These are phyloP conservation scores for Sinapis alba DNA, from an alignment of 441 rosid species.

Conservation along the genomic window DNA sequence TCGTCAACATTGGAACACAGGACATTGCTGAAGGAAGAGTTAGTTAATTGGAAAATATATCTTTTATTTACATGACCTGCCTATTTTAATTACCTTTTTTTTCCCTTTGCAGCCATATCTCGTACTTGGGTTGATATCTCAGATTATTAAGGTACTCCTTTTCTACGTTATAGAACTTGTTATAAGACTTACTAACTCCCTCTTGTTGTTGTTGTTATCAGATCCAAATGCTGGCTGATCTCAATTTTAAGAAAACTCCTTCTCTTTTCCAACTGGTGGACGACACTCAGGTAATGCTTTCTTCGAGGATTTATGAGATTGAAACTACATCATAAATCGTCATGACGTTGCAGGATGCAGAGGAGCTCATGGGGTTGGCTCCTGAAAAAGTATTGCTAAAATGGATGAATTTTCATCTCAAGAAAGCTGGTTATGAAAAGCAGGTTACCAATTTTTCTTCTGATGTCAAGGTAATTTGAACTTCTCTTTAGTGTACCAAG, in stretches of 20 bases:
- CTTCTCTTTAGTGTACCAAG: conserved; percentile 2
- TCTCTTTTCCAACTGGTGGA: conserved; percentile 88
- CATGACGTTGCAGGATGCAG: conserved; percentile 73
- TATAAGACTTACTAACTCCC: conserved; percentile 23
- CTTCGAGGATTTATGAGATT: background rate
- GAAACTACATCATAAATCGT: conserved; percentile 2
- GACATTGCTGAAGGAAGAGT: conserved; percentile 97
- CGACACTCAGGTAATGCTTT: conserved; percentile 67
- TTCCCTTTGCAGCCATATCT: conserved; percentile 75
- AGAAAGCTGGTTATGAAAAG: conserved; percentile 91
- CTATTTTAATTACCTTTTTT: conserved; percentile 15
- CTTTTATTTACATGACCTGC: conserved; percentile 9
- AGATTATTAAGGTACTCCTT: conserved; percentile 84
- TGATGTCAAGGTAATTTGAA: conserved; percentile 84
- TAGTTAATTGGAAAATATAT: conserved; percentile 36
- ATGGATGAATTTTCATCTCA: conserved; percentile 98
- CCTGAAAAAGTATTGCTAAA: conserved; percentile 96
- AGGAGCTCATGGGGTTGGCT: conserved; percentile 88
- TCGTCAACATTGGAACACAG: conserved; percentile 94
- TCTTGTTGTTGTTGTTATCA: conserved; percentile 43
- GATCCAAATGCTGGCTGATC: conserved; percentile 98
- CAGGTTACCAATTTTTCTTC: conserved; percentile 92
- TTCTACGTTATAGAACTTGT: background rate
- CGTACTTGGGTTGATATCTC: conserved; percentile 96
- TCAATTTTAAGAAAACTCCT: conserved; percentile 95